Percentiles rank a stretch among this genome's conserved stretches.
These are phyloP conservation scores for Phytophthora boehmeriae DNA, from an alignment of 352 stramenopile species.

Conservation along the genomic window DNA sequence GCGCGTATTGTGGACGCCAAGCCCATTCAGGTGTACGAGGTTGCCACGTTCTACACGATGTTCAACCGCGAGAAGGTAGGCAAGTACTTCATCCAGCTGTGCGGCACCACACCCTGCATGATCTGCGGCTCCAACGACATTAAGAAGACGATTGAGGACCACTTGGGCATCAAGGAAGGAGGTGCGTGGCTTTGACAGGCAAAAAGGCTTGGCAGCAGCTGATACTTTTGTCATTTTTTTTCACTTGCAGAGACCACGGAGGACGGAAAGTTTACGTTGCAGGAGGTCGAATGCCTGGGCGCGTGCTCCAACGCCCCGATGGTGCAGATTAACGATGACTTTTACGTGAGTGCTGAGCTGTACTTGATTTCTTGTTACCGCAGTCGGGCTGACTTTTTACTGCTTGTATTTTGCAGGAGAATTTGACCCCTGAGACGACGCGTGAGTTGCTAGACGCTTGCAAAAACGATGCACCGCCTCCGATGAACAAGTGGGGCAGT, in stretches of 20 bases:
- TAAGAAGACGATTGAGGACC: slow-evolving; percentile 97
- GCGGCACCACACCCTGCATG: slow-evolving; percentile 99
- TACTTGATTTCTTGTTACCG: background rate
- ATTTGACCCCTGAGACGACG: slow-evolving; percentile 97
- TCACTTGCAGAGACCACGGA: slow-evolving; percentile 67
- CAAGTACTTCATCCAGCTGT: slow-evolving; percentile 97
- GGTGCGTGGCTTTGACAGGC: slow-evolving; percentile 39
- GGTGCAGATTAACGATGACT: slow-evolving; percentile 99
- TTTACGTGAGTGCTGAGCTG: slow-evolving; percentile 61
- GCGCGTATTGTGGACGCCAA: slow-evolving; percentile 97
- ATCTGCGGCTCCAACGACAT: slow-evolving; percentile 99
- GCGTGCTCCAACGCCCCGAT: slow-evolving; percentile 99
- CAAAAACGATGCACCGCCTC: slow-evolving; percentile 92
- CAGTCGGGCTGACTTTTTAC: slow-evolving; percentile 12
- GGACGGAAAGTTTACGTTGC: slow-evolving; percentile 92
- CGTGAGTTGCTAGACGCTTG: slow-evolving; percentile 97
- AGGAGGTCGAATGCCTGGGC: slow-evolving; percentile 99
- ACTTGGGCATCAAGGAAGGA: slow-evolving; percentile 98
- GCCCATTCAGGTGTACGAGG: slow-evolving; percentile 98
- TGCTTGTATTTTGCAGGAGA: slow-evolving; percentile 86
- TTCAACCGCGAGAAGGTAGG: slow-evolving; percentile 97
- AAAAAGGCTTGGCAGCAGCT: background rate
- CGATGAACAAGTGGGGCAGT: slow-evolving; percentile 98
- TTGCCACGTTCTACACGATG: slow-evolving; percentile 99
- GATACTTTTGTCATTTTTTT: slow-evolving; percentile 2